Base-by-base conservation (phyloP, 1,284 basidiomycete genomes). In the Ganoderma lucidum region DNA sequence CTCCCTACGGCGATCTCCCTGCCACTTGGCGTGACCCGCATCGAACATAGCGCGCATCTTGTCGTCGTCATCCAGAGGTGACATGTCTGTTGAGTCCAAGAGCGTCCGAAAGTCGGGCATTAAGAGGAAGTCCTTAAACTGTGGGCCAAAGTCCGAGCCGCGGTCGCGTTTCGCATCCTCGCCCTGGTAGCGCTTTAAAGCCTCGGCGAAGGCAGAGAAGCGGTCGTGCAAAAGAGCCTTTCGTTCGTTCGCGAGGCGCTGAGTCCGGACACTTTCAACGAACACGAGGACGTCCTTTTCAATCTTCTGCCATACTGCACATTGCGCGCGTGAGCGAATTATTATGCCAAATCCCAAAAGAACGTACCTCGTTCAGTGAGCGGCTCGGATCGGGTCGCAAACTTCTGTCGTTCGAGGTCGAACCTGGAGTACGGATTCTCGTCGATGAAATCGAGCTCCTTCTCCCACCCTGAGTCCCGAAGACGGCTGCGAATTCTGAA, bases 321-420 rank as follows among this genome's bases (percentile, higher is more conserved):
- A 51, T 28, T 51, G 48, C n/a, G 48, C n/a, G n/a, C 23, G 60
- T 14, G 8, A 14, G 42, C 39, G 14, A 17, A 23, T 23, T 8
- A n/a, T 9, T 2, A 17, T 60, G 30, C 9, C 30, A 23, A 44
- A 2, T 28, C 28, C 48, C 10, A 9, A 28, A 8, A 15, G 39
- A 41, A 35, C 66, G 30, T 30, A 67, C 66, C 23, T 30, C 62
- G 61, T 17, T 67, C 55, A 17, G 66, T 67, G 35, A 67, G 61
- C 2, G 41, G 41, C 6, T 61, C 45, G 9, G 51, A 15, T 55
- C 62, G 61, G 8, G 55, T 63, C 1, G 45, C 66, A 37, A 64
- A 63, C 39, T 51, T 41, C 42, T 63, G 66, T 19, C 44, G 35
- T 14, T 61, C 66, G 1, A 67, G 28, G 17, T 59, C 56, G 9